Base-by-base conservation (phyloP, 495 filamentous ascomycete genomes). In the Hamigera avellanea region DNA sequence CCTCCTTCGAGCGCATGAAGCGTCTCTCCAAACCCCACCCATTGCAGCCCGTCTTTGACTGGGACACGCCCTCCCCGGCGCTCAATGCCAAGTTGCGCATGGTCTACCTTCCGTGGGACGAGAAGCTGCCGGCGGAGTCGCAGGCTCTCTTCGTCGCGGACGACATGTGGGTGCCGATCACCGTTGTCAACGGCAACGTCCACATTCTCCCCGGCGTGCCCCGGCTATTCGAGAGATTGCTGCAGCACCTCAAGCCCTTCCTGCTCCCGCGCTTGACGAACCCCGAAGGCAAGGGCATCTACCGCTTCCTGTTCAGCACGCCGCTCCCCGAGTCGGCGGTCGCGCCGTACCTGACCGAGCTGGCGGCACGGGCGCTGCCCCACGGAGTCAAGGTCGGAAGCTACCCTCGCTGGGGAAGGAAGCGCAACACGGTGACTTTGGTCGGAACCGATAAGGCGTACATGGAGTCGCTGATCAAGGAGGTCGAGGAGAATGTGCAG, bases 131-230 rank as follows among this genome's bases (percentile, higher is more conserved):
- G 5, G 49, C 72, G 6, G 64, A 70, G n/a, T 62, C 73, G 13
- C 81, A 88, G 47, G 75, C 76, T 29, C 25, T 95, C 1, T 94
- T 93, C 53, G 74, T 83, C 10, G 62, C 71, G n/a, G 77, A 89
- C 2, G 73, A 80, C 32, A 63, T 93, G 35, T 98, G 91, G 91
- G 88, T 95, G 10, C 91, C 91, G 1, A 71, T 95, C 36, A 61
- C 74, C 5, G 73, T 91, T 8, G 82, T 95, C 8, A 93, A 94
- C 52, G 83, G 83, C 23, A 98, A 98, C 51, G 62, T 98, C 8
- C 82, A 96, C 55, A 87, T 98, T 35, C 70, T 98, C 1, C 91
- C 91, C 0, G 91, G 91, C 16, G 78, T 98, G 8, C 91, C 91
- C 2, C 69, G 75, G 19, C 62, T 96, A 0, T 98, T 98, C 48